Base-by-base conservation (phyloP, 805 yeast species). In the Diddensiella transvaalensis region DNA sequence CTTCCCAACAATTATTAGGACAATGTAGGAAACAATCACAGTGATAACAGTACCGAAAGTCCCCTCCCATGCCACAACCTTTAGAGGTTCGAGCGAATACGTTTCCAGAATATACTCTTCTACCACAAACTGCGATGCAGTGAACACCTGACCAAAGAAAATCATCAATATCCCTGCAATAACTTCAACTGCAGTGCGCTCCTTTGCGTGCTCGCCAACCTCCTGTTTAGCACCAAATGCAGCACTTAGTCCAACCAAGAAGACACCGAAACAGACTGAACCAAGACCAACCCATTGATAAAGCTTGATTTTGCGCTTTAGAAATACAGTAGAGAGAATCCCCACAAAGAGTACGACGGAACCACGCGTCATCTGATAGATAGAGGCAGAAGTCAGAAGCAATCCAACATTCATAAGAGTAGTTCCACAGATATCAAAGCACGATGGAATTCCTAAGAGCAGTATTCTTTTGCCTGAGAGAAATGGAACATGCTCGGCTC, bases 341-440 rank as follows among this genome's bases (percentile, higher is more conserved):
- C 90, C 95, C 21, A 85, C 95, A 66, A 84, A 85, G 37, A 86
- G 66, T 38, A 86, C 86, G 37, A 85, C 68, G 0, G 88, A 78
- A 2, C 95, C 93, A 54, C 95, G 71, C n/a, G 85, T 81, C 95
- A 86, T 86, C 63, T 86, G 95, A 64, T 85, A 86, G 43, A 85
- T 76, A 1, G 89, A 83, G 5, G 85, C 93, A 0, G 93, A 91
- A 1, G 82, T 80, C 64, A 80, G 81, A 21, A 84, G 63, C 51
- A 86, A 70, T 0, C 93, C 93, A n/a, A 85, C 62, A 57, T 85
- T 83, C 80, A 85, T 74, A 54, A 86, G 65, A 0, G 93, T 85
- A 1, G 95, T 86, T 2, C 83, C 91, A 32, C 75, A 58, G 42
- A 85, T 71, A 63, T 86, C 95, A 65, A 89, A 83, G 5, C 76